Evolutionary conservation across 768 basidiomycete species (phyloP).

Genomic region (Pilatotrama ljubarskyi): DNA sequence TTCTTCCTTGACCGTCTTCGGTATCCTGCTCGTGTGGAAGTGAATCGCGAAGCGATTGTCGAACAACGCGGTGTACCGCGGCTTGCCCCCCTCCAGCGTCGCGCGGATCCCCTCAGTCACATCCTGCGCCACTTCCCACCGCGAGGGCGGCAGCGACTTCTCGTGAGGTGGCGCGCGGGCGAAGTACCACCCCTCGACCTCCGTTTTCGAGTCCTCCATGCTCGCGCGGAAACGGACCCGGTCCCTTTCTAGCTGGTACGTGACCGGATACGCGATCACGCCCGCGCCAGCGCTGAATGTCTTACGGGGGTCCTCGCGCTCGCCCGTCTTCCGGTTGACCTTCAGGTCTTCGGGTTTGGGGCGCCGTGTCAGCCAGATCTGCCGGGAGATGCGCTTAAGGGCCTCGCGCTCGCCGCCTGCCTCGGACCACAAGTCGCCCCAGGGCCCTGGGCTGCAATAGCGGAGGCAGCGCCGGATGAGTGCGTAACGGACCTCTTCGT

Average conservation of each 20-base stretch:
- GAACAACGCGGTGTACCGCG: conserved; percentile 46
- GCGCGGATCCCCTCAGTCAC: conserved; percentile 37
- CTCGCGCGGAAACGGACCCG: neutral
- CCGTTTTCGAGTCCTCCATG: conserved; percentile 14
- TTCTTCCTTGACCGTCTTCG: conserved; percentile 35
- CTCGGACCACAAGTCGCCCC: conserved; percentile 71
- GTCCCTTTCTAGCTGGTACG: conserved; percentile 29
- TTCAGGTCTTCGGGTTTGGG: neutral
- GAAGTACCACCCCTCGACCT: conserved; percentile 52
- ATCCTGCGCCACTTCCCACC: conserved; percentile 38
- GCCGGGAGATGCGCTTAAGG: conserved; percentile 47
- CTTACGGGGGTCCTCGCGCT: conserved; percentile 16
- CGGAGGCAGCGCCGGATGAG: conserved; percentile 53
- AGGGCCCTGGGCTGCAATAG: conserved; percentile 70
- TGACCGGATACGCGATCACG: conserved; percentile 63
- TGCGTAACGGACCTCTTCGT: conserved; percentile 23
- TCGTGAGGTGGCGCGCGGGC: conserved; percentile 52
- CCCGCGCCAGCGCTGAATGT: conserved; percentile 59
- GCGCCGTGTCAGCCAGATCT: conserved; percentile 43
- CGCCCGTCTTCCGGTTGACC: conserved; percentile 27
- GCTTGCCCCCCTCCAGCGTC: conserved; percentile 20
- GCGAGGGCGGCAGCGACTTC: conserved; percentile 23
- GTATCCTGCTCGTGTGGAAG: conserved; percentile 47
- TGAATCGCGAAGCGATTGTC: conserved; percentile 64
- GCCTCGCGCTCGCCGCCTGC: conserved; percentile 50